Evolutionary conservation across 2,329 filamentous ascomycete species (phyloP), one percentile per base, ranked within the genome.

Genomic region (Botrytis cinerea): DNA sequence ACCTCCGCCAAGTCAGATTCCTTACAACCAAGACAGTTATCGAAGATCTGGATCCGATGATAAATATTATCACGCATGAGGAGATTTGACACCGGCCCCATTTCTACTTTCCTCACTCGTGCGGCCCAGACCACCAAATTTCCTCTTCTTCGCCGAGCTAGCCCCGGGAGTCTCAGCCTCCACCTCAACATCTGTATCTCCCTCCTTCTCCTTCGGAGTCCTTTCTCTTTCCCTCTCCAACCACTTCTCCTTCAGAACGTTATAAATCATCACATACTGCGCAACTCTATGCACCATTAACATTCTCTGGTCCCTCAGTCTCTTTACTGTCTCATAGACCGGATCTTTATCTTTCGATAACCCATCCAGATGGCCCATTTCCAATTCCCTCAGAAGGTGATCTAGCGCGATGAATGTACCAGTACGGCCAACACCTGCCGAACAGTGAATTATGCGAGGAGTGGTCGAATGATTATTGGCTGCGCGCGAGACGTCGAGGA

Each of bases 381-480:
- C 60, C 25, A 76, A 61, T 66, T 76, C 75, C 38, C 74, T 60
- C 25, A 75, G 35, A 18, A 77, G 71, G 43, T 76, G 71, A 69
- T 77, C 75, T 1, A 77, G 62, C 28, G 74, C 74, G 22, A 77
- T 76, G 80, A 98, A 98, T 0, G 95, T 95, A 7, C 95, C 95
- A 0, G 95, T 98, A 32, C 95, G 91, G 0, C 95, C 95, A 81
- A 96, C 98, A 0, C 96, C 95, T 4, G 95, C 95, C 69, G 93
- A 97, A 84, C 95, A 98, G 81, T 98, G 95, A 0, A 98, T 94
- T 40, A 98, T 70, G 18, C 75, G 70, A 9, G 75, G 73, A 1
- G 38, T 59, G 38, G 66, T 45, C 35, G 45, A 40, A 51, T 69
- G 38, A n/a, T 70, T 70, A 66, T 72, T 51, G 40, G 43, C 66